Evolutionary conservation across 495 filamentous ascomycete genomes (phyloP).

Genomic region (Daldinia decipiens): DNA sequence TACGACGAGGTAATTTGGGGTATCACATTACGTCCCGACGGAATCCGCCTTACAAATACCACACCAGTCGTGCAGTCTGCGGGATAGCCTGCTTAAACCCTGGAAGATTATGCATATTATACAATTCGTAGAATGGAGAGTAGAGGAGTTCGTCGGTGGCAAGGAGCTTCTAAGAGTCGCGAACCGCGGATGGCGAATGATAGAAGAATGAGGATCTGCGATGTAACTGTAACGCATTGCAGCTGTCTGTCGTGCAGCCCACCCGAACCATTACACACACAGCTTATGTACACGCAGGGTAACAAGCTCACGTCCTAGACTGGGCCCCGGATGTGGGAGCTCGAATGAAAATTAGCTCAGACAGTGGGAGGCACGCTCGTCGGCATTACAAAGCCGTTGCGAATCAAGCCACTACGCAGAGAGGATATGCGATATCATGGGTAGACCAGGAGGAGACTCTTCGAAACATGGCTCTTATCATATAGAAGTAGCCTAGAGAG

Average conservation of each 20-base stretch:
- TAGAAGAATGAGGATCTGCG: slow-evolving; percentile 27
- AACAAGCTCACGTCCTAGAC: slow-evolving; percentile 31
- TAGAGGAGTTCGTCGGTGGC: slow-evolving; percentile 27
- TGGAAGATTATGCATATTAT: slow-evolving; percentile 17
- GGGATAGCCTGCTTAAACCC: not conserved
- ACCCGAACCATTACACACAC: slow-evolving; percentile 5
- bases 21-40: slow-evolving; percentile 21
- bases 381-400: slow-evolving; percentile 20
- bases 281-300: slow-evolving; percentile 15
- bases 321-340: slow-evolving; percentile 13
- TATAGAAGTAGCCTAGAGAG: not conserved
- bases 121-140: slow-evolving; percentile 17
- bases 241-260: slow-evolving; percentile 40
- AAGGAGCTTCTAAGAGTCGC: slow-evolving; percentile 14
- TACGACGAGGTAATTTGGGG: slow-evolving; percentile 25
- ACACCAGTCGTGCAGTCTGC: not conserved
- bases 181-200: slow-evolving; percentile 36
- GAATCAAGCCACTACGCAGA: slow-evolving; percentile 11
- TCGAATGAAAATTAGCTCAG: slow-evolving; percentile 44
- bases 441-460: no score
- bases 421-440: not conserved
- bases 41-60: slow-evolving; percentile 35
- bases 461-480: no score
- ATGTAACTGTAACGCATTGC: slow-evolving; percentile 37
- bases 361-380: slow-evolving; percentile 11